Evolutionary conservation across 768 basidiomycete species (phyloP).

Genomic region (Lactifluus piperatus): DNA sequence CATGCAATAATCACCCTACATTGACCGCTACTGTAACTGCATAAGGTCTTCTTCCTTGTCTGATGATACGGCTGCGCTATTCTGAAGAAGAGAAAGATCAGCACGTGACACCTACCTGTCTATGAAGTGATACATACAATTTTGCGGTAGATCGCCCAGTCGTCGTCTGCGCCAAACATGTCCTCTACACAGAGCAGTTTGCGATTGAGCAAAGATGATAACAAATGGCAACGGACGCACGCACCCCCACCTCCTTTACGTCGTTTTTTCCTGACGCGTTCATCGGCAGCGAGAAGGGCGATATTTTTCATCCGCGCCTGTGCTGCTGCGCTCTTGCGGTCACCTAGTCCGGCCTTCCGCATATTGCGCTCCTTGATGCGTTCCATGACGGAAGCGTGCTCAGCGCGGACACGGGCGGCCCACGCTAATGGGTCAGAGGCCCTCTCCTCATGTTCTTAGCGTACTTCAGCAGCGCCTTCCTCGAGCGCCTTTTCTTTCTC

Average conservation of each 20-base stretch:
- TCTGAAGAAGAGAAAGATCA: conserved; percentile 35
- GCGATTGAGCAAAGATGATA: conserved; percentile 24
- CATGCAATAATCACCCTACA: no score
- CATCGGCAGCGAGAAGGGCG: conserved; percentile 84
- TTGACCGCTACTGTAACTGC: no score
- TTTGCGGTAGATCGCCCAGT: conserved; percentile 96
- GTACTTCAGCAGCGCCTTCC: conserved; percentile 50
- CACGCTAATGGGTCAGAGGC: conserved; percentile 63
- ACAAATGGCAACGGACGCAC: conserved; percentile 17
- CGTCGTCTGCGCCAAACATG: conserved; percentile 88
- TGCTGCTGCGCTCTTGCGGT: conserved; percentile 73
- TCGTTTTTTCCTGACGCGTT: conserved; percentile 67
- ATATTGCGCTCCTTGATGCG: conserved; percentile 81
- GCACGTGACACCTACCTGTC: neutral
- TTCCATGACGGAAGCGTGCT: conserved; percentile 65
- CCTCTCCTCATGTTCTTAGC: conserved; percentile 68
- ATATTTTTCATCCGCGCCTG: no score
- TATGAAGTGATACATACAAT: conserved; percentile 49
- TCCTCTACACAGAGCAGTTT: conserved; percentile 52
- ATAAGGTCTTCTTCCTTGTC: no score
- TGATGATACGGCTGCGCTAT: no score
- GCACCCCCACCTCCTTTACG: conserved; percentile 73
- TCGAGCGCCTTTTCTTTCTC: conserved; percentile 85
- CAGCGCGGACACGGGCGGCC: conserved; percentile 61
- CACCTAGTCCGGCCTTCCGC: conserved; percentile 70